A percentile compares a stretch with the other conserved stretches of the same genome.
Evolutionary conservation across 2,329 filamentous ascomycete species (phyloP).

Genomic region (Trichothecium sympodiale): DNA sequence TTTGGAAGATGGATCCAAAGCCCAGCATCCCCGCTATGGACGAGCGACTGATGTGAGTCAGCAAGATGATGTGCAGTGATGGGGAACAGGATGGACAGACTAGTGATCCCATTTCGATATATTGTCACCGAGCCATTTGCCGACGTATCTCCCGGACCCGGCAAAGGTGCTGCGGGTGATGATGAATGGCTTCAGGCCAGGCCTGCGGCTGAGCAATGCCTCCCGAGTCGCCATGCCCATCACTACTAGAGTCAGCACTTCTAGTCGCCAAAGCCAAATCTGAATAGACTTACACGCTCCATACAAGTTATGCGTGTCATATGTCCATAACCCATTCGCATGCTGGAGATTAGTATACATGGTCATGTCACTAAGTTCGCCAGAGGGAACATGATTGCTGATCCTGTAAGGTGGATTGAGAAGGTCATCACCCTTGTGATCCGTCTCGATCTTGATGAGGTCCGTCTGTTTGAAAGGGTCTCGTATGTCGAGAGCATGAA

Average conservation of each 20-base stretch:
- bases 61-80: no score
- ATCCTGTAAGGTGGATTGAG: slow-evolving; percentile 7
- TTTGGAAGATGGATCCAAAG: slow-evolving; percentile 54
- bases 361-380: slow-evolving; percentile 43
- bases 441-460: not conserved
- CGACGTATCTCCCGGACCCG: slow-evolving; percentile 54
- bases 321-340: slow-evolving; percentile 53
- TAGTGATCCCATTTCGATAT: slow-evolving; percentile 43
- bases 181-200: slow-evolving; percentile 51
- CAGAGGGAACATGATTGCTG: slow-evolving; percentile 9
- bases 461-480: not conserved
- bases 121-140: slow-evolving; percentile 52
- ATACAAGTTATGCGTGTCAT: slow-evolving; percentile 66
- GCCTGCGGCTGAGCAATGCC: slow-evolving; percentile 53
- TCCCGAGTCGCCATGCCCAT: slow-evolving; percentile 55
- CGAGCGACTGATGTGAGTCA: slow-evolving; percentile 30
- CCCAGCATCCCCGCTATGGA: slow-evolving; percentile 48
- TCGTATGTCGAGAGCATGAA: not conserved
- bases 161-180: slow-evolving; percentile 70
- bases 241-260: slow-evolving; percentile 35
- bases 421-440: slow-evolving; percentile 7
- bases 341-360: slow-evolving; percentile 58
- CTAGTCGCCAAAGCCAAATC: not conserved
- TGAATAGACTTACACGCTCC: slow-evolving; percentile 23
- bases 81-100: slow-evolving; percentile 13